Evolutionary conservation across 306 rosid species (phyloP).

Genomic region (Geum urbanum): DNA sequence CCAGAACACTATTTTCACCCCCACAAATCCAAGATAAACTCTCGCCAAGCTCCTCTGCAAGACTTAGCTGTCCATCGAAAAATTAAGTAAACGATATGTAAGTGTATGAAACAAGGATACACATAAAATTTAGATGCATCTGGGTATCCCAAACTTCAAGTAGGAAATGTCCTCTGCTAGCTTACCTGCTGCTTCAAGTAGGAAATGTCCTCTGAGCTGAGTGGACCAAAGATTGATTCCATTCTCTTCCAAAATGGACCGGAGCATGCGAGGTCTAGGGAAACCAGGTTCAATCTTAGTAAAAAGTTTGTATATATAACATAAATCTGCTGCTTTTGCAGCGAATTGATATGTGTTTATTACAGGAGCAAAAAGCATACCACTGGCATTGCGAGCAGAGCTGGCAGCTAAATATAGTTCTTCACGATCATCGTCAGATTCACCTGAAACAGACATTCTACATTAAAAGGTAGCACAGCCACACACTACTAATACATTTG

Average conservation of each 20-base stretch:
- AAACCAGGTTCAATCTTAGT: conserved; percentile 30
- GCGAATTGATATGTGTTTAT: background rate
- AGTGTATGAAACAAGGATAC: conserved; percentile 19
- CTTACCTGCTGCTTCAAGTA: conserved; percentile 75
- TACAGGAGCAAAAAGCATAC: conserved; percentile 50
- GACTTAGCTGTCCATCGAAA: conserved; percentile 47
- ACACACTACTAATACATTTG: background rate
- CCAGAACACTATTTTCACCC: conserved; percentile 52
- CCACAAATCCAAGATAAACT: conserved; percentile 55
- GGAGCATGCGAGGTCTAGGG: conserved; percentile 62
- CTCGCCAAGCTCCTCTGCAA: conserved; percentile 59
- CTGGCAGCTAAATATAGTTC: conserved; percentile 67
- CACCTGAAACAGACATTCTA: conserved; percentile 55
- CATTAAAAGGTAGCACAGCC: conserved; percentile 21
- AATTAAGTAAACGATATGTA: conserved; percentile 15
- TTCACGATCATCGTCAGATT: conserved; percentile 74
- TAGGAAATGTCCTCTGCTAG: conserved; percentile 53
- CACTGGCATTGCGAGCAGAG: conserved; percentile 59
- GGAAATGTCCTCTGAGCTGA: conserved; percentile 59
- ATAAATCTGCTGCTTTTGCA: conserved; percentile 11
- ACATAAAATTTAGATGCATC: conserved; percentile 16
- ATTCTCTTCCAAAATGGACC: conserved; percentile 76
- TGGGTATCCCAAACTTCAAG: conserved; percentile 24
- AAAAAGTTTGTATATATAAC: conserved; percentile 18
- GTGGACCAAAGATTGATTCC: conserved; percentile 62